Evolutionary conservation across 352 stramenopile genomes (phyloP).

Genomic region (Phytopythium aichiense): DNA sequence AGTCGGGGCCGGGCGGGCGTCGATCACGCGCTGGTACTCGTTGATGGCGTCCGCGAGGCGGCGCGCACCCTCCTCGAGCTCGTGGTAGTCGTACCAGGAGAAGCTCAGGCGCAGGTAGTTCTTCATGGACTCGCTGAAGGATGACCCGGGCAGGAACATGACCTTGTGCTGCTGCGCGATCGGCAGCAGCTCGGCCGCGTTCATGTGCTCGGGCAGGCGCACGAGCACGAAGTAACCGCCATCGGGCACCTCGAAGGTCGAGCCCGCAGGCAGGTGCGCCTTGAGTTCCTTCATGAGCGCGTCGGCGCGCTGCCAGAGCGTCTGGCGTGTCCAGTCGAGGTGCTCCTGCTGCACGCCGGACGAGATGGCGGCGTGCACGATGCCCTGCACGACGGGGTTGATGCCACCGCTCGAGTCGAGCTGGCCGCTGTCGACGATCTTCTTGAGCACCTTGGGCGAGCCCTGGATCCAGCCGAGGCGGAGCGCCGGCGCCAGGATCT

Average conservation of each 20-base stretch:
- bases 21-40: constrained; percentile 50
- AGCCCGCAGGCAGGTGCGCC: constrained; percentile 41
- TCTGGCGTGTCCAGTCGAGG: constrained; percentile 68
- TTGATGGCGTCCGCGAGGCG: constrained; percentile 67
- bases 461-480: constrained; percentile 88
- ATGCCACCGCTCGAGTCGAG: constrained; percentile 92
- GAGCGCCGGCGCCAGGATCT: constrained; percentile 92
- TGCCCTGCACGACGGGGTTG: constrained; percentile 89
- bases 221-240: constrained; percentile 90
- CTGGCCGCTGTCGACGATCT: constrained; percentile 82
- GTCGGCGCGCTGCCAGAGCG: constrained; percentile 69
- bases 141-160: constrained; percentile 76
- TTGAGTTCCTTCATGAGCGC: constrained; percentile 77
- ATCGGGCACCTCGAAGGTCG: constrained; percentile 75
- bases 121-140: constrained; percentile 84
- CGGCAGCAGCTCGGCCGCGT: constrained; percentile 66
- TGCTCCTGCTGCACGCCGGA: constrained; percentile 74
- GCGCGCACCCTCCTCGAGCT: constrained; percentile 72
- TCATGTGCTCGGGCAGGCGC: constrained; percentile 69
- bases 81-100: constrained; percentile 82
- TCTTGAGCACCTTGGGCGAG: constrained; percentile 62
- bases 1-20: constrained; percentile 21
- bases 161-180: constrained; percentile 88
- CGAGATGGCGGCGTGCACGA: constrained; percentile 69
- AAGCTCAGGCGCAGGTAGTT: constrained; percentile 87